Percentiles rank a stretch among this genome's conserved stretches.
phyloP scores from a whole-genome alignment of 2,329 filamentous ascomycete species.

The Penicillium sp. region DNA sequence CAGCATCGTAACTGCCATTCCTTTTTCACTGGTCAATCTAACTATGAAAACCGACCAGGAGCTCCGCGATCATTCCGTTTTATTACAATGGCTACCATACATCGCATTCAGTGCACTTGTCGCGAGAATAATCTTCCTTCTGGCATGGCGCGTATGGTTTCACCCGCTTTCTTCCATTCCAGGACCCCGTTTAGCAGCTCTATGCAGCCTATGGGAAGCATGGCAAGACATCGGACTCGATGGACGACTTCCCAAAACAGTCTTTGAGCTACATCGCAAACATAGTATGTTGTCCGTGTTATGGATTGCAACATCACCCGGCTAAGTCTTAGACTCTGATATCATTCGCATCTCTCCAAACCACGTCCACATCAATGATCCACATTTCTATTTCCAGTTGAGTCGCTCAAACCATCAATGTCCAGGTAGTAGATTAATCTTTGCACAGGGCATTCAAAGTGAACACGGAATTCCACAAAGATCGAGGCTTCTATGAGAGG shows the following conservation, averaged over 20 bases:
- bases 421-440: background rate
- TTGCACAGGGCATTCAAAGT: background rate
- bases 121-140: no score
- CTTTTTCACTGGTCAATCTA: no score
- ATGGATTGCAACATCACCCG: background rate
- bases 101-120: no score
- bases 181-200: constrained; percentile 2
- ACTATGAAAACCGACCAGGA: no score
- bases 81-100: no score
- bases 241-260: background rate
- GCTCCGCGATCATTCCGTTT: no score
- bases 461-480: constrained; percentile 1
- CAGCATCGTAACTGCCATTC: no score
- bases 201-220: constrained; percentile 1
- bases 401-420: background rate
- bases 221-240: constrained; percentile 3
- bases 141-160: constrained; percentile 4
- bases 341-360: constrained; percentile 5
- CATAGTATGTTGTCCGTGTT: no score
- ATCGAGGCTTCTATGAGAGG: constrained; percentile 1
- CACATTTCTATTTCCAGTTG: constrained; percentile 4
- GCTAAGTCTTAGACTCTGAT: constrained; percentile 3
- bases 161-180: constrained; percentile 1
- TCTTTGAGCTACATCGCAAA: no score
- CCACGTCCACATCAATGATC: constrained; percentile 5